phyloP scores from a whole-genome alignment of 257 asterid genomes.

The Coffea eugenioides region DNA sequence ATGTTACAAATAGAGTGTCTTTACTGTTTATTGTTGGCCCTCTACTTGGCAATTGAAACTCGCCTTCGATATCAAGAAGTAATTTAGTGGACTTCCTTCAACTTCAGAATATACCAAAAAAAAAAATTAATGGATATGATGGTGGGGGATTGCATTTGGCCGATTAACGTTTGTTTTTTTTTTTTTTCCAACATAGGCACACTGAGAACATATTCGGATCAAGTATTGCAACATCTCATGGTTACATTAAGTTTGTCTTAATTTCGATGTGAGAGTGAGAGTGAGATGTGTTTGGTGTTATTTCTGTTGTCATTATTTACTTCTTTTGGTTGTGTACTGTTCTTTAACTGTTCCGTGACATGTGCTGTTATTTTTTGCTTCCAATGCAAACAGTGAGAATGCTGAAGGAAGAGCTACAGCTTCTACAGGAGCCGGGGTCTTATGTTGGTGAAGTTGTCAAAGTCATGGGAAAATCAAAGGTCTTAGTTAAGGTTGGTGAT shows the following conservation, averaged over 20 bases:
- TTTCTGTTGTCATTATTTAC: neutral
- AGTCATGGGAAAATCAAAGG: constrained; percentile 97
- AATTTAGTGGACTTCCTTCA: neutral
- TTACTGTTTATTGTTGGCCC: neutral
- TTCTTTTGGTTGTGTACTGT: neutral
- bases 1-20: neutral
- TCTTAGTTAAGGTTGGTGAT: constrained; percentile 75
- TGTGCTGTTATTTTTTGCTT: neutral
- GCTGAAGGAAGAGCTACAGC: constrained; percentile 88
- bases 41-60: neutral
- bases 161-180: no score
- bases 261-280: neutral
- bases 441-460: constrained; percentile 96
- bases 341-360: neutral
- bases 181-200: no score
- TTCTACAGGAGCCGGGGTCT: constrained; percentile 98
- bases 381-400: constrained; percentile 52
- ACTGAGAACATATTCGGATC: neutral
- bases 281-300: neutral
- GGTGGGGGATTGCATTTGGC: no score
- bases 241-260: neutral
- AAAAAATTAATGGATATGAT: no score
- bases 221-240: neutral
- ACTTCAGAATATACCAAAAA: neutral
- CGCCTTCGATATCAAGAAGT: neutral